A percentile compares a stretch with the other conserved stretches of the same genome.
These are phyloP conservation scores for Chenopodium formosanum DNA, from an alignment of 148 eudicot species.

Conservation along the genomic window DNA sequence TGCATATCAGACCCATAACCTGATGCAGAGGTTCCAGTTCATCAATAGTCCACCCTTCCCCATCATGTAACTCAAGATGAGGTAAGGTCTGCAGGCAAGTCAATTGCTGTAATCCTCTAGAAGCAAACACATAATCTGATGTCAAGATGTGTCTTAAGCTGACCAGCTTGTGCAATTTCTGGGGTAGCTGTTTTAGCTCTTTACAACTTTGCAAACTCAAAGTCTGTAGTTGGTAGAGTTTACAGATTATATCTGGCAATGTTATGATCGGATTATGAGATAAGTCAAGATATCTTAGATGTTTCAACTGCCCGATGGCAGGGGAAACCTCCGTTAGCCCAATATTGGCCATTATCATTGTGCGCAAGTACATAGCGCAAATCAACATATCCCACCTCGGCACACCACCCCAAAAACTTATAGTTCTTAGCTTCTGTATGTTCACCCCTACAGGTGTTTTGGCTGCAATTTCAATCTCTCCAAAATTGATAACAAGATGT, in stretches of 20 bases:
- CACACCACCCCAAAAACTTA: neutral
- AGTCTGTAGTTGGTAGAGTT: conserved; percentile 24
- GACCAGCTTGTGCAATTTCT: neutral
- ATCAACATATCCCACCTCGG: neutral
- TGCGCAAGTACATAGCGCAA: conserved; percentile 14
- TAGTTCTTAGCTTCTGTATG: conserved; percentile 1
- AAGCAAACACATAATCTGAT: neutral
- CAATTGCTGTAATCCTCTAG: conserved; percentile 16
- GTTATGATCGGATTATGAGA: conserved; percentile 8
- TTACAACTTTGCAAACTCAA: neutral
- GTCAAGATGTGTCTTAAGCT: conserved; percentile 15
- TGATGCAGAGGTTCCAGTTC: conserved; percentile 19
- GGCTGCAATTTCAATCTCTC: neutral
- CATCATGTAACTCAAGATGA: neutral
- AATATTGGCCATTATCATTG: neutral
- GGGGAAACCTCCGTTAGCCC: conserved; percentile 10
- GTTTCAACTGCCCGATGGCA: conserved; percentile 12
- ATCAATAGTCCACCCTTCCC: conserved; percentile 17
- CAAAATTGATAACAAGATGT: conserved; percentile 6
- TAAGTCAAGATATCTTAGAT: conserved; percentile 21
- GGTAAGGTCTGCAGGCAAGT: conserved; percentile 25
- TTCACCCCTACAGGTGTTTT: neutral
- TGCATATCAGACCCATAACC: conserved; percentile 1
- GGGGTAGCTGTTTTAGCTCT: conserved; percentile 3
- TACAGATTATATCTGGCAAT: conserved; percentile 17